Percentiles rank a stretch among this genome's conserved stretches.
Evolutionary conservation across 139 green algal genomes (phyloP).

Genomic region (Chlorella sp.): DNA sequence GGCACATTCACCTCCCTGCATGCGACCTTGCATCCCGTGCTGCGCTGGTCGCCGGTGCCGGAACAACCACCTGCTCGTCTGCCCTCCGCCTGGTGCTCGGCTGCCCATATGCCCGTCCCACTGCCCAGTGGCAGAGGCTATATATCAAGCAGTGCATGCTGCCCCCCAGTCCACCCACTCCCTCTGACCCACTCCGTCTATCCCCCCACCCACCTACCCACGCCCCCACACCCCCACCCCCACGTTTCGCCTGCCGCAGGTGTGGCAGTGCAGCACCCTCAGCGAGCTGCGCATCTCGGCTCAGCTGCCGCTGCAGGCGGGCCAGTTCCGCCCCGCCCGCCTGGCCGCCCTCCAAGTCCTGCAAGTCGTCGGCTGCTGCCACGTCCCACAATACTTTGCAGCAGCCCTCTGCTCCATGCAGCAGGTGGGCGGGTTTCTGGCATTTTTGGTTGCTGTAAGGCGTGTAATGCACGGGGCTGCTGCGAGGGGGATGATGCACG

Average conservation of each 20-base stretch:
- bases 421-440: neutral
- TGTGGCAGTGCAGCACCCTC: conserved; percentile 29
- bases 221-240: neutral
- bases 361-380: conserved; percentile 20
- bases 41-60: too few relatives aligned
- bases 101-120: too few relatives aligned
- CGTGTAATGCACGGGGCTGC: too few relatives aligned
- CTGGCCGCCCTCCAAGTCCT: conserved; percentile 18
- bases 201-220: neutral
- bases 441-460: too few relatives aligned
- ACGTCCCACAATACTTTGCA: conserved; percentile 22
- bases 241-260: neutral
- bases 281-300: conserved; percentile 21
- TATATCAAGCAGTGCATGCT: neutral
- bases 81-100: neutral
- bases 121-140: too few relatives aligned
- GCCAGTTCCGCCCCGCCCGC: conserved; percentile 25
- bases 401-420: conserved; percentile 15
- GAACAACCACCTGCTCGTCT: neutral
- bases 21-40: too few relatives aligned
- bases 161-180: neutral
- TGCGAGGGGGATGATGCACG: too few relatives aligned
- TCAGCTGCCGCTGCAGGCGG: conserved; percentile 32
- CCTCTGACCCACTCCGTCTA: neutral
- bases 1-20: too few relatives aligned